A percentile compares a stretch with the other conserved stretches of the same genome.
Evolutionary conservation across 1,284 basidiomycete genomes (phyloP).

Genomic region (Agroathelia rolfsii): DNA sequence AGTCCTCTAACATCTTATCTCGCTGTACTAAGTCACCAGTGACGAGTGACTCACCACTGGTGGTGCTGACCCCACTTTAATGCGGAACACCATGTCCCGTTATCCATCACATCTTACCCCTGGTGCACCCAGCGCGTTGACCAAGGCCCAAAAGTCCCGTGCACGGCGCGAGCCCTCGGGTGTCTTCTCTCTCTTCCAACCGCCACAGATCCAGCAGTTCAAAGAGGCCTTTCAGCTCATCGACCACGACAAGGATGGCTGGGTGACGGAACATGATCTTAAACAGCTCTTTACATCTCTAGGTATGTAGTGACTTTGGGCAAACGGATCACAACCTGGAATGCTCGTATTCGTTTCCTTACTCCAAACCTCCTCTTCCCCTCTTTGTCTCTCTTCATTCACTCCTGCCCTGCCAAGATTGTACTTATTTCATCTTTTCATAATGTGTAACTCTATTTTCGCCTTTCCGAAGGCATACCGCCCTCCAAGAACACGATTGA

Average conservation of each 20-base stretch:
- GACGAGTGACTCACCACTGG: no score
- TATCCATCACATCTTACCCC: slow-evolving; percentile 54
- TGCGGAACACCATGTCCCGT: slow-evolving; percentile 49
- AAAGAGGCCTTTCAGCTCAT: slow-evolving; percentile 96
- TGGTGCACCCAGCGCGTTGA: slow-evolving; percentile 39
- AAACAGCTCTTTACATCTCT: slow-evolving; percentile 73
- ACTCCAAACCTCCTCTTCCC: no score
- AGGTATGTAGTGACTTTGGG: no score
- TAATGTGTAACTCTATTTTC: slow-evolving; percentile 5
- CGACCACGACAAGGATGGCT: slow-evolving; percentile 89
- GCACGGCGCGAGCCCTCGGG: slow-evolving; percentile 70
- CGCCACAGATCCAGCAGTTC: slow-evolving; percentile 78
- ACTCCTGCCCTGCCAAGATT: no score
- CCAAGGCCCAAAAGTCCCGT: slow-evolving; percentile 52
- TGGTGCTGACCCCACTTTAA: no score
- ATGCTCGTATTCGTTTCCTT: no score
- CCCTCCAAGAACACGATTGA: slow-evolving; percentile 60
- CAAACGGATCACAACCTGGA: no score
- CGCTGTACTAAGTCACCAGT: no score
- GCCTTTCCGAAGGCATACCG: slow-evolving; percentile 48
- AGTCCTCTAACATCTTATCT: no score
- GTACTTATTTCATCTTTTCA: slow-evolving; percentile 3
- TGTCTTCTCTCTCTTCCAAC: slow-evolving; percentile 71
- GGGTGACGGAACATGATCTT: slow-evolving; percentile 67
- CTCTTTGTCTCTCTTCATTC: no score